These are phyloP conservation scores for Eutrema japonicum DNA, from an alignment of 345 rosid species.

Conservation along the genomic window DNA sequence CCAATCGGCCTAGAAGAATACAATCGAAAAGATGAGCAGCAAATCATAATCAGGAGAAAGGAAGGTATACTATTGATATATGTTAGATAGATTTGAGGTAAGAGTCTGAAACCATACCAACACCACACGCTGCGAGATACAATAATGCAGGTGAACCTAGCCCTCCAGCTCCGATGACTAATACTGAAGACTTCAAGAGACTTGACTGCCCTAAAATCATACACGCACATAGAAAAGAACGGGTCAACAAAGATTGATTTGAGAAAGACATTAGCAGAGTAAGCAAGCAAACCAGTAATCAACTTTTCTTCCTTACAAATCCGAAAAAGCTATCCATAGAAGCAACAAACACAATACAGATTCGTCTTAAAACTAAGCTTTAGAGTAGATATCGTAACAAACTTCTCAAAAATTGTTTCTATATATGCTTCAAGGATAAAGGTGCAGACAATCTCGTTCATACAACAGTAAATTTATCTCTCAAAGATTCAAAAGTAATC, in stretches of 20 bases:
- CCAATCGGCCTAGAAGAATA: constrained; percentile 66
- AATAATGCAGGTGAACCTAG: constrained; percentile 87
- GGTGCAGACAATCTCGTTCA: too few species aligned
- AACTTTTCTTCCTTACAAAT: not conserved
- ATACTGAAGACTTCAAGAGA: constrained; percentile 73
- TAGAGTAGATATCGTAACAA: not conserved
- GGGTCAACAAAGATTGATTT: not conserved
- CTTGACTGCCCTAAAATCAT: constrained; percentile 67
- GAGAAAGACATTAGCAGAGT: not conserved
- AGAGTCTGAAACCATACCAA: constrained; percentile 54
- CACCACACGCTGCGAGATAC: constrained; percentile 92
- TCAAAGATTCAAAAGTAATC: too few species aligned
- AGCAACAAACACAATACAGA: not conserved
- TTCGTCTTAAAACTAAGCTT: too few species aligned
- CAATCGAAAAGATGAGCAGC: constrained; percentile 4
- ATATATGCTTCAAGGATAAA: too few species aligned
- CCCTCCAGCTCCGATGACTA: constrained; percentile 97
- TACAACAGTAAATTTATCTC: too few species aligned
- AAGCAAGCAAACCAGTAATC: too few species aligned
- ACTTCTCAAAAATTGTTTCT: too few species aligned
- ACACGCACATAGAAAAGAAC: constrained; percentile 8
- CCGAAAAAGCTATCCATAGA: not conserved
- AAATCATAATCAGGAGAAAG: not conserved
- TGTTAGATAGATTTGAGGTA: constrained; percentile 7
- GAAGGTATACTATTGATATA: too few species aligned